Base-by-base conservation (phyloP, 2,329 filamentous ascomycete genomes). In the Plectosphaerella cucumerina region DNA sequence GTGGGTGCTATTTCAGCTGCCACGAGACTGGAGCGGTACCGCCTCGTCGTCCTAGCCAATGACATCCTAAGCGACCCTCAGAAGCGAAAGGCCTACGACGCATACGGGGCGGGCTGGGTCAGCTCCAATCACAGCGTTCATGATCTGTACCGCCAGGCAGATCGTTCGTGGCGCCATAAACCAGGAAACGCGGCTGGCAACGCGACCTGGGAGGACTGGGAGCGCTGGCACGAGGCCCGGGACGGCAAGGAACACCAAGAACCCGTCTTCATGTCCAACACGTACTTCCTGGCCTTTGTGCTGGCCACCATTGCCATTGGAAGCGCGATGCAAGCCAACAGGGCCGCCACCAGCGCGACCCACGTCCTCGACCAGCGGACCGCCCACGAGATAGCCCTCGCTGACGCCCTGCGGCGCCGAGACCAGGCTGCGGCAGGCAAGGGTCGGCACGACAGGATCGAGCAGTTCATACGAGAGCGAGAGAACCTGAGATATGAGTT, bases 161-260 rank as follows among this genome's bases (percentile, higher is more conserved):
- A 82, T 55, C 66, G 63, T 21, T 62, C 67, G 5, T 85, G 80
- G 80, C 73, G 78, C 34, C 60, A 70, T 14, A 64, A 65, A 33
- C 71, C 74, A 0, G 74, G 73, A 21, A 78, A 69, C 50, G 67
- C 80, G 12, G 77, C 77, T 47, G 70, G 71, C 59, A 97, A 97
- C 66, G 94, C 90, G 1, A 97, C 94, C 0, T 99, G 94, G 94
- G 94, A 99, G 66, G 94, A 99, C 66, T 97, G 92, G 92, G 90
- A 96, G 71, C 78, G 78, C 43, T 96, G 87, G 85, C 80, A 89
- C 59, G 75, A 82, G 33, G 67, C 76, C 66, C 67, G 74, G 62
- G 67, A 75, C 46, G 72, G 75, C 59, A 72, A 69, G 22, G 20
- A 23, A 23, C 37, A 23, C 5, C 80, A 82, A 59, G 70, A 77